Base-by-base conservation (phyloP, 495 filamentous ascomycete species). In the Xylaria palmicola region DNA sequence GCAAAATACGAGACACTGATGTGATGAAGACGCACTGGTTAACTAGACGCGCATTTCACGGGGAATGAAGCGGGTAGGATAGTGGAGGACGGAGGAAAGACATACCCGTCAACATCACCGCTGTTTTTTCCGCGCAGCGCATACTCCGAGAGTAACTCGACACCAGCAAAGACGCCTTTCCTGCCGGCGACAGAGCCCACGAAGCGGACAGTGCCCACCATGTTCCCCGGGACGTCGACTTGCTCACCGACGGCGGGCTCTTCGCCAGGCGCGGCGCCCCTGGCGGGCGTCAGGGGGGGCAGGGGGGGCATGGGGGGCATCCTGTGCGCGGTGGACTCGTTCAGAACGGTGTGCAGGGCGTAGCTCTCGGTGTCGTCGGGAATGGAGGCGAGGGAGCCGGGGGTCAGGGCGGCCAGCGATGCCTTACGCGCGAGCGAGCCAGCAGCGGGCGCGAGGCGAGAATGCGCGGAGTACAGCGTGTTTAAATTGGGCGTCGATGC, bases 171-270 rank as follows among this genome's bases (percentile, higher is more conserved):
- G 12, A 84, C 82, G 39, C 94, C 94, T 51, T 89, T 90, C 79
- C 96, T 96, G 56, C 93, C 93, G 49, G 86, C 84, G 32, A 99
- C 93, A 37, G 77, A 77, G 4, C 94, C 94, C 61, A 99, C 79
- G 70, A 93, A 99, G 73, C 89, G 92, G 56, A 99, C 85, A 24
- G 85, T 89, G 24, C 94, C 94, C 64, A 88, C 78, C 93, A 99
- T 97, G 66, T 87, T 92, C 9, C 94, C 95, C 6, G 94, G 94
- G 52, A 97, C 93, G 61, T 98, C 93, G 53, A 99, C 94, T 55
- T 83, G 75, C 71, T 98, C 95, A 44, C 95, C 95, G 37, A 97
- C 83, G 66, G 88, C 82, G 62, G 95, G 65, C 44, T 70, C 71
- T 2, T 77, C 75, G 32, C 29, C 58, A 13, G 62, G 29, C 32